phyloP scores from a whole-genome alignment of 805 yeast genomes.

The Candida manassasensis region DNA sequence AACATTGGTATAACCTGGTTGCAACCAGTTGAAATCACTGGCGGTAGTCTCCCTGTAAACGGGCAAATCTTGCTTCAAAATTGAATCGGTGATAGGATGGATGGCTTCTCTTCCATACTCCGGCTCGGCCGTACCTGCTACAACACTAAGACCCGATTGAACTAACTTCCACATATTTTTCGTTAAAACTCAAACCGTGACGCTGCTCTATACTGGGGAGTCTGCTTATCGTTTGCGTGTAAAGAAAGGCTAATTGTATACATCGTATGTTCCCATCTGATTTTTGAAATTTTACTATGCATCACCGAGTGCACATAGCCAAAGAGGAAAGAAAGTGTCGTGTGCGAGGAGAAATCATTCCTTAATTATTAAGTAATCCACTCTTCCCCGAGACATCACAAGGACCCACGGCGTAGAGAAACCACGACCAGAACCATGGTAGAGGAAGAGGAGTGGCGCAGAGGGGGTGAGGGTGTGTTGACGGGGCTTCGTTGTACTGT shows the following conservation, averaged over 20 bases:
- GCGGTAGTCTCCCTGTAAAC: conserved; percentile 49
- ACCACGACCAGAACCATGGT: too few species aligned
- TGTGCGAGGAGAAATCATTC: too few species aligned
- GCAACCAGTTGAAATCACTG: conserved; percentile 72
- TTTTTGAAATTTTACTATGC: too few species aligned
- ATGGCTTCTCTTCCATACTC: conserved; percentile 92
- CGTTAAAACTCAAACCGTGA: too few species aligned
- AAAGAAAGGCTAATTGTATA: too few species aligned
- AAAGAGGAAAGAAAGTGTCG: too few species aligned
- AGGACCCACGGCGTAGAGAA: too few species aligned
- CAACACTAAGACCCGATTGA: conserved; percentile 84
- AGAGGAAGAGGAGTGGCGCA: neutral
- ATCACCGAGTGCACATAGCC: too few species aligned
- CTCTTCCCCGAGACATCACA: too few species aligned
- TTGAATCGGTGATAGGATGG: conserved; percentile 69
- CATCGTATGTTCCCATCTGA: too few species aligned
- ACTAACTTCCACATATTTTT: conserved; percentile 68
- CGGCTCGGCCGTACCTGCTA: conserved; percentile 96
- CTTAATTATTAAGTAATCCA: too few species aligned
- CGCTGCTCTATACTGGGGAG: neutral
- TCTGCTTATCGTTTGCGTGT: too few species aligned
- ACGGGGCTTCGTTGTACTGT: neutral
- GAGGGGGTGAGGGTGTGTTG: neutral
- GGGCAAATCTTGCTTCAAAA: conserved; percentile 36
- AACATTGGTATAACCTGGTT: conserved; percentile 80